These are phyloP conservation scores for Polyporus tsugae DNA, from an alignment of 1,284 basidiomycete genomes.

Conservation along the genomic window DNA sequence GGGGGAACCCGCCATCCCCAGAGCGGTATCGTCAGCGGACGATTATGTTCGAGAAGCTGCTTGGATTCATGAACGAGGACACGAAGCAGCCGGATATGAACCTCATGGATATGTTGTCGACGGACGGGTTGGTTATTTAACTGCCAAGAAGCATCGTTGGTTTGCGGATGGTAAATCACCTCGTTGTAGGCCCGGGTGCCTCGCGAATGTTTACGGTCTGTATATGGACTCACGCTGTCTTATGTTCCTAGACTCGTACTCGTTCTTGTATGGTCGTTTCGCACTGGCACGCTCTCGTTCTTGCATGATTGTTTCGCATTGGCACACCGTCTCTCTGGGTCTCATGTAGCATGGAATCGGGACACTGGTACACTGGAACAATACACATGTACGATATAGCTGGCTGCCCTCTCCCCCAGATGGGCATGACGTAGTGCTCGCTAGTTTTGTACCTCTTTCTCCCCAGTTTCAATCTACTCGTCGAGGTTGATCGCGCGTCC, in stretches of 20 bases:
- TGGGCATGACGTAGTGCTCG: background rate
- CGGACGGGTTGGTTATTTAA: constrained; percentile 25
- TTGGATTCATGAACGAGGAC: constrained; percentile 66
- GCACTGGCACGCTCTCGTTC: background rate
- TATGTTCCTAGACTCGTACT: background rate
- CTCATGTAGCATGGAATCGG: constrained; percentile 11
- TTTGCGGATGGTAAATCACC: background rate
- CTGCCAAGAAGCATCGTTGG: background rate
- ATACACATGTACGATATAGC: constrained; percentile 16
- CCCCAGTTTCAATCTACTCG: constrained; percentile 48
- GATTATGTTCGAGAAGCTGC: constrained; percentile 70
- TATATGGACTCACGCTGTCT: background rate
- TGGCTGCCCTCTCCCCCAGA: background rate
- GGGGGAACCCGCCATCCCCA: constrained; percentile 37
- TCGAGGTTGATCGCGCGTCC: constrained; percentile 94
- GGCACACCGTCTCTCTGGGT: background rate
- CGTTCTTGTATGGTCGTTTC: background rate
- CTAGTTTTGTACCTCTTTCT: background rate
- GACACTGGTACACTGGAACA: constrained; percentile 18
- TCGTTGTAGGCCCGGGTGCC: no score
- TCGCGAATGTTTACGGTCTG: background rate
- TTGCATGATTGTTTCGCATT: background rate
- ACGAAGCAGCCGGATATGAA: constrained; percentile 66
- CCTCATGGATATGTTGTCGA: constrained; percentile 42
- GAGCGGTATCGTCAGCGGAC: constrained; percentile 66